Percentiles rank a stretch among this genome's conserved stretches.
phyloP scores from a whole-genome alignment of 352 stramenopile genomes.

The Globisporangium cystogenes region DNA sequence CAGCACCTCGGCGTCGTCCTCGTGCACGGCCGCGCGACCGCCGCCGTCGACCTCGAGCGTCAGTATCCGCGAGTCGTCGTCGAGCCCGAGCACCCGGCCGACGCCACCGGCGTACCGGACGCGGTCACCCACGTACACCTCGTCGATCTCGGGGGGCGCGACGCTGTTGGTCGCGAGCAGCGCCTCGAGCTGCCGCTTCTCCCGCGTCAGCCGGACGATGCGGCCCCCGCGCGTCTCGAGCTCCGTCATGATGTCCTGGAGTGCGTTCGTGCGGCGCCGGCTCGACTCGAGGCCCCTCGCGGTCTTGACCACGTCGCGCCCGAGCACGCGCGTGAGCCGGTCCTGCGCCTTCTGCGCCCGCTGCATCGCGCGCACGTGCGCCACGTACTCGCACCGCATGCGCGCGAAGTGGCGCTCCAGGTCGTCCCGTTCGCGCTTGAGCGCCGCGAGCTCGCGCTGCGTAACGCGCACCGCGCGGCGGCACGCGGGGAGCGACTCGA shows the following conservation, averaged over 20 bases:
- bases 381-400: slow-evolving; percentile 53
- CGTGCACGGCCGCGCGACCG: slow-evolving; percentile 42
- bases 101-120: slow-evolving; percentile 42
- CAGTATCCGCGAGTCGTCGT: slow-evolving; percentile 35
- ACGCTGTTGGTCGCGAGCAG: slow-evolving; percentile 35
- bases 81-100: slow-evolving; percentile 33
- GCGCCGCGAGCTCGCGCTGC: slow-evolving; percentile 55
- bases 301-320: slow-evolving; percentile 35
- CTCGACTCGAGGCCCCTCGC: slow-evolving; percentile 61
- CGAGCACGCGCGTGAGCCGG: slow-evolving; percentile 40
- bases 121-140: slow-evolving; percentile 56
- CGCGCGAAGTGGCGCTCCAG: slow-evolving; percentile 71
- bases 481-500: slow-evolving; percentile 60
- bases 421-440: slow-evolving; percentile 72
- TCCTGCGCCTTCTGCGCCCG: slow-evolving; percentile 68
- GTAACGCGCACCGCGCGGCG: slow-evolving; percentile 69
- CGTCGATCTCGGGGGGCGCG: slow-evolving; percentile 49
- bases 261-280: slow-evolving; percentile 56
- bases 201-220: slow-evolving; percentile 51
- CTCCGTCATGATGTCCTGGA: slow-evolving; percentile 82
- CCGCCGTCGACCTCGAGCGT: slow-evolving; percentile 38
- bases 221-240: slow-evolving; percentile 48
- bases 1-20: slow-evolving; percentile 53
- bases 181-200: slow-evolving; percentile 57
- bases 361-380: slow-evolving; percentile 62